Evolutionary conservation across 2,329 filamentous ascomycete species (phyloP), one percentile per base, ranked within the genome.

Genomic region (Fusarium keratoplasticum): DNA sequence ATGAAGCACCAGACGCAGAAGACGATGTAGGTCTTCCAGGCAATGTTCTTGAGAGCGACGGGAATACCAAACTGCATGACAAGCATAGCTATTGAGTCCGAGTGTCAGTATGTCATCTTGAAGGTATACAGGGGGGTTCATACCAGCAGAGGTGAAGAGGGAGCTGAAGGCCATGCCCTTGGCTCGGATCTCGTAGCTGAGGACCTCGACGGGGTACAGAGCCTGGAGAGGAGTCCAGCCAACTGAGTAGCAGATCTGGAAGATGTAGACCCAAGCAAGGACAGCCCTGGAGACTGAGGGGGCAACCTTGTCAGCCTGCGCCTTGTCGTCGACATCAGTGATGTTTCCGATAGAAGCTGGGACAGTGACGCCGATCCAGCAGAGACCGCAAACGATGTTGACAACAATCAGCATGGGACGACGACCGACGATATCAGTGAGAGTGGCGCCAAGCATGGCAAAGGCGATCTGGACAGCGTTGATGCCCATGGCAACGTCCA

Each of bases 101-200:
- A 35, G 38, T 50, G 52, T 67, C 11, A 61, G 54, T 9, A 47
- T 25, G 7, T 20, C 31, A 27, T 22, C 20, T n/a, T 20, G 6
- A 18, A 57, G 6, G 10, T 38, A 2, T 4, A 25, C 35, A 36
- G 29, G 16, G 27, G 3, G 14, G 7, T 13, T 9, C 70, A 40
- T 66, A 72, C 69, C 85, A 42, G 83, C 81, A 67, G 85, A 44
- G 89, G 83, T 84, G 75, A 81, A 84, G 69, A 83, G 80, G 61
- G 80, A 85, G 77, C 78, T 85, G 73, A 89, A 85, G 2, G 86
- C 87, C 86, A 89, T 89, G 16, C 87, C 87, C 81, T 89, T 89
- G 61, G 87, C 88, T 61, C 88, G 84, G 75, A 87, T 87, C 77
- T 89, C 87, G 71, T 87, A 89, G 18, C 83, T 85, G 13, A 89